A percentile compares a stretch with the other conserved stretches of the same genome.
These are phyloP conservation scores for Mesembryanthemum crystallinum DNA, from an alignment of 148 eudicot genomes.

Conservation along the genomic window DNA sequence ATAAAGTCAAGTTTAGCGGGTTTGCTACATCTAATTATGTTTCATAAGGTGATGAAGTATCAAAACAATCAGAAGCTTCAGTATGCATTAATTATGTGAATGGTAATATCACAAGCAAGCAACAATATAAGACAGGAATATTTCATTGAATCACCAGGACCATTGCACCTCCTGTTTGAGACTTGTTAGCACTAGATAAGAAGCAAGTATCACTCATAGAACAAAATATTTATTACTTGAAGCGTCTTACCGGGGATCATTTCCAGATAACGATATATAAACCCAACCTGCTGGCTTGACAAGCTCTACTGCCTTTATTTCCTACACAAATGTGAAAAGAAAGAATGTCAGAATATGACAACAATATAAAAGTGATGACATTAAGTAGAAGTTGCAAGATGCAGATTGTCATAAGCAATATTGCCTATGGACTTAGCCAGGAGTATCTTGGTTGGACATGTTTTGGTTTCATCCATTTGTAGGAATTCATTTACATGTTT, in stretches of 20 bases:
- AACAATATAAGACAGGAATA: background rate
- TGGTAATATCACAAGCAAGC: background rate
- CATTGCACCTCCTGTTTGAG: background rate
- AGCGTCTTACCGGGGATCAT: slow-evolving; percentile 68
- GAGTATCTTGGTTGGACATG: background rate
- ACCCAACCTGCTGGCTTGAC: slow-evolving; percentile 93
- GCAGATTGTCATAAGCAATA: background rate
- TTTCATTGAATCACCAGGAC: background rate
- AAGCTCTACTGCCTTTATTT: slow-evolving; percentile 82
- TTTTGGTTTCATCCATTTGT: background rate
- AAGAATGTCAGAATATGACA: background rate
- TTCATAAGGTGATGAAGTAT: background rate
- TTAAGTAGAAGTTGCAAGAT: background rate
- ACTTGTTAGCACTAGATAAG: background rate
- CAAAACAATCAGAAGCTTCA: background rate
- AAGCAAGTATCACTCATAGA: background rate
- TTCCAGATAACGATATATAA: slow-evolving; percentile 78
- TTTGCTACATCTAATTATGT: background rate
- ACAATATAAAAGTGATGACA: background rate
- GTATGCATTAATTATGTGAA: background rate
- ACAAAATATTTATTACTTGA: background rate
- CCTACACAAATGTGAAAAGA: slow-evolving; percentile 37
- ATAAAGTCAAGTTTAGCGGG: background rate
- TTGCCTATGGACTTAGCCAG: background rate
- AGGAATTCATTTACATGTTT: background rate